A percentile compares a stretch with the other conserved stretches of the same genome.
These are phyloP conservation scores for Sporothrix brunneoviolacea DNA, from an alignment of 2,329 filamentous ascomycete species.

Conservation along the genomic window DNA sequence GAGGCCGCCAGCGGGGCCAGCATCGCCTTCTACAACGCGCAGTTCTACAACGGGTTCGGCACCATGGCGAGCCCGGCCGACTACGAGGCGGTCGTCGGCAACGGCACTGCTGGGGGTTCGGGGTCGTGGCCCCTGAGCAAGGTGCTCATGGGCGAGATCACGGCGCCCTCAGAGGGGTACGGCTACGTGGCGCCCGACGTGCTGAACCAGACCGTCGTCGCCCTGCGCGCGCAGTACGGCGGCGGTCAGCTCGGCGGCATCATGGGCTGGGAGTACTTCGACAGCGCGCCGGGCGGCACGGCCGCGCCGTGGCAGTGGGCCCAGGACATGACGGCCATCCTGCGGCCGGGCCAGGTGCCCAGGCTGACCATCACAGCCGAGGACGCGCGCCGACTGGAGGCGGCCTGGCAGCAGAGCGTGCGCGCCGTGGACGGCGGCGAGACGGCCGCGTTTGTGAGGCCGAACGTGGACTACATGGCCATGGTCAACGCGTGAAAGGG, in stretches of 20 bases:
- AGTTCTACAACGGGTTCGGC: conserved; percentile 92
- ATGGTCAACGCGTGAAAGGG: conserved; percentile 24
- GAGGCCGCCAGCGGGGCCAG: conserved; percentile 44
- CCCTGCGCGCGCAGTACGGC: conserved; percentile 46
- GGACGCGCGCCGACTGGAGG: conserved; percentile 17
- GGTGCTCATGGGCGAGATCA: conserved; percentile 75
- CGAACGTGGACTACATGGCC: conserved; percentile 24
- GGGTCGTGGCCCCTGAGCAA: conserved; percentile 59
- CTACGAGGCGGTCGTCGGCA: conserved; percentile 46
- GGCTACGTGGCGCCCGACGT: conserved; percentile 45
- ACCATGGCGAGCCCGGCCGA: conserved; percentile 38
- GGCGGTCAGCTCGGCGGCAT: conserved; percentile 65
- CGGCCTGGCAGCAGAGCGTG: conserved; percentile 22
- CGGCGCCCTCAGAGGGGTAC: conserved; percentile 66
- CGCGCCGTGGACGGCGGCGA: neutral
- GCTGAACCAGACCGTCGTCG: conserved; percentile 35
- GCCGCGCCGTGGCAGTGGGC: conserved; percentile 73
- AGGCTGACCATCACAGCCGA: conserved; percentile 19
- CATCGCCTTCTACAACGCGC: conserved; percentile 80
- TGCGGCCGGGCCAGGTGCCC: conserved; percentile 25
- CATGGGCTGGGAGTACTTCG: conserved; percentile 96
- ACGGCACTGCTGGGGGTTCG: conserved; percentile 35
- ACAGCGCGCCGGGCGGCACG: conserved; percentile 60
- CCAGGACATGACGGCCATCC: conserved; percentile 50
- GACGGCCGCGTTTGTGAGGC: too few species aligned